Percentiles rank a stretch among this genome's conserved stretches.
Evolutionary conservation across 306 rosid species (phyloP).

Genomic region (Cucumis hystrix): DNA sequence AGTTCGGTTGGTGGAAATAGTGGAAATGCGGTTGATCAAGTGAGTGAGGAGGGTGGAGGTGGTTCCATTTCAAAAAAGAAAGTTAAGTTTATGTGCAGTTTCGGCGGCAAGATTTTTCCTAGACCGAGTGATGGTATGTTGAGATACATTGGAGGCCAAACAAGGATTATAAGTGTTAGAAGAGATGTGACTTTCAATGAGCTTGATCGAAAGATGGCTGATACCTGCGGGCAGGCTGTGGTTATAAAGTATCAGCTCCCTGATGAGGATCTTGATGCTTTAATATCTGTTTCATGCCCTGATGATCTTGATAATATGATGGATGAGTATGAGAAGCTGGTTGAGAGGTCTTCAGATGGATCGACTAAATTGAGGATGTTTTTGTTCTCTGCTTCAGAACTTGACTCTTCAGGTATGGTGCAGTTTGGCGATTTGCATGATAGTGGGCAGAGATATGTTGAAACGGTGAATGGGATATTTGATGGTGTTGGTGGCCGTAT

Average conservation of each 20-base stretch:
- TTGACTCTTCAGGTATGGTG: conserved; percentile 29
- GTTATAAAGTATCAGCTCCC: conserved; percentile 85
- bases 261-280: conserved; percentile 83
- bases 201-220: conserved; percentile 55
- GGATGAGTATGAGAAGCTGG: conserved; percentile 76
- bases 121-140: conserved; percentile 79
- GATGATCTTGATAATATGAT: conserved; percentile 91
- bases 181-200: conserved; percentile 53
- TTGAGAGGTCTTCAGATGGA: conserved; percentile 61
- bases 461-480: conserved; percentile 63
- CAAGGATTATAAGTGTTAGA: conserved; percentile 65
- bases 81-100: conserved; percentile 76
- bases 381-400: conserved; percentile 54
- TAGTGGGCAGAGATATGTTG: conserved; percentile 60
- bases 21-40: conserved; percentile 29
- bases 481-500: conserved; percentile 31
- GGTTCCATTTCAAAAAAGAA: conserved; percentile 46
- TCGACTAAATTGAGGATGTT: conserved; percentile 70
- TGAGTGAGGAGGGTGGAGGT: conserved; percentile 48
- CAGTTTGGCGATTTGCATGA: conserved; percentile 39
- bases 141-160: conserved; percentile 95
- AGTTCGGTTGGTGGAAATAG: conserved; percentile 18
- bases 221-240: conserved; percentile 57
- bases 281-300: conserved; percentile 65
- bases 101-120: conserved; percentile 75